Evolutionary conservation across 2,329 filamentous ascomycete species (phyloP).

Genomic region (Talaromyces sp.): DNA sequence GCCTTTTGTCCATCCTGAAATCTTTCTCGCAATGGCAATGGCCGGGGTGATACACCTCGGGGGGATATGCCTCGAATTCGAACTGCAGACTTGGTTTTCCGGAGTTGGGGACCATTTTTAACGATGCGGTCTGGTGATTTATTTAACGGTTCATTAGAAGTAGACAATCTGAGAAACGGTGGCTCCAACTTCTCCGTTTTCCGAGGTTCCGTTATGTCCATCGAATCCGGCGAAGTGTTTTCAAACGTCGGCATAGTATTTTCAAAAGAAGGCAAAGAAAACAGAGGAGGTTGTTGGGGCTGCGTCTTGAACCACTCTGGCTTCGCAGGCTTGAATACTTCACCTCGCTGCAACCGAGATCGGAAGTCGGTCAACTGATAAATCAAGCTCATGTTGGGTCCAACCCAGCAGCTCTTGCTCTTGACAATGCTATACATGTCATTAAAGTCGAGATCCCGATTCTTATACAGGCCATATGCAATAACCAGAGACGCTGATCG

Average conservation of each 20-base stretch:
- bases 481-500: conserved; percentile 61
- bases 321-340: conserved; percentile 24
- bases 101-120: neutral
- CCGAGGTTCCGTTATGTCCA: neutral
- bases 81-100: neutral
- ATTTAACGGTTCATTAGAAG: neutral
- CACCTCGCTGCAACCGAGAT: conserved; percentile 29
- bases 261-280: conserved; percentile 15
- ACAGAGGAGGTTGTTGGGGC: conserved; percentile 3
- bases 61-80: conserved; percentile 29
- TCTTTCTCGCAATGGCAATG: conserved; percentile 33
- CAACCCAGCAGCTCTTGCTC: conserved; percentile 60
- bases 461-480: conserved; percentile 60
- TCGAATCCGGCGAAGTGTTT: neutral
- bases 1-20: conserved; percentile 19
- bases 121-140: neutral
- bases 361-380: conserved; percentile 63
- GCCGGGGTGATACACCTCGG: conserved; percentile 28
- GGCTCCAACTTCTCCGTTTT: neutral
- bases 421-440: conserved; percentile 61
- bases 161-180: neutral
- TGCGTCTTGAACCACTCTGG: conserved; percentile 30
- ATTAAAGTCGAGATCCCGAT: conserved; percentile 56
- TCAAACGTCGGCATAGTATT: conserved; percentile 11
- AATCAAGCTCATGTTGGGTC: conserved; percentile 63